Conservation (phyloP, 306 rosid species). For the Casuarina glauca region DNA sequence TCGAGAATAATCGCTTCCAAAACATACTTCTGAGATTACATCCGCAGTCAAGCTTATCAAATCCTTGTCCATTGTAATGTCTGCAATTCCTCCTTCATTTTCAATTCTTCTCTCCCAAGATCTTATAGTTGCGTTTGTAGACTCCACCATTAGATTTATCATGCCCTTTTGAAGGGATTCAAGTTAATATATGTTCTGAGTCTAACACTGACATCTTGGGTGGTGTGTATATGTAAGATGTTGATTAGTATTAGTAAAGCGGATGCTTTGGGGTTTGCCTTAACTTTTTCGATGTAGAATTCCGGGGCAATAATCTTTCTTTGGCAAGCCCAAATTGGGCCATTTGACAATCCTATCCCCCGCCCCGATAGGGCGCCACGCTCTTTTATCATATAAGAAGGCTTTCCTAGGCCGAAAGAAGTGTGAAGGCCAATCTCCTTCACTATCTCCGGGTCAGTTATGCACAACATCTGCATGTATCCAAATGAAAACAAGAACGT, state of each 20-base stretch:
- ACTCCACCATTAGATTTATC: slow-evolving; percentile 64
- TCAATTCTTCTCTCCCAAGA: slow-evolving; percentile 59
- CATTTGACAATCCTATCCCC: slow-evolving; percentile 39
- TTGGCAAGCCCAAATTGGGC: slow-evolving; percentile 43
- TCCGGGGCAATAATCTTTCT: slow-evolving; percentile 46
- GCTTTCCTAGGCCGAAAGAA: slow-evolving; percentile 39
- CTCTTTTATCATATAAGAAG: slow-evolving; percentile 31
- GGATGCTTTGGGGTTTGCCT: slow-evolving; percentile 17
- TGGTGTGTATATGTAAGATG: too few relatives aligned
- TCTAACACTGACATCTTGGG: too few relatives aligned
- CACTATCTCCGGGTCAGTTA: slow-evolving; percentile 36
- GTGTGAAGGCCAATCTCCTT: slow-evolving; percentile 35
- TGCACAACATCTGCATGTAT: slow-evolving; percentile 24
- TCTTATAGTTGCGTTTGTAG: slow-evolving; percentile 36
- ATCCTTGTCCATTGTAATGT: slow-evolving; percentile 48
- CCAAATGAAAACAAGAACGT: slow-evolving; percentile 35
- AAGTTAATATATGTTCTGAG: too few relatives aligned
- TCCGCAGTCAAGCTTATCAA: slow-evolving; percentile 57
- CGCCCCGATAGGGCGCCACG: slow-evolving; percentile 36
- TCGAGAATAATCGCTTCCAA: slow-evolving; percentile 61
- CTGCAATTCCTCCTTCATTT: slow-evolving; percentile 32
- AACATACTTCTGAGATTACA: slow-evolving; percentile 62
- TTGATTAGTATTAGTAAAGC: too few relatives aligned
- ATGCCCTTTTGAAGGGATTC: slow-evolving; percentile 40
- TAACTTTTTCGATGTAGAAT: slow-evolving; percentile 42